Percentiles rank a stretch among this genome's conserved stretches.
Evolutionary conservation across 169 alveolate genomes (phyloP).

Genomic region (Perkinsus marinus): DNA sequence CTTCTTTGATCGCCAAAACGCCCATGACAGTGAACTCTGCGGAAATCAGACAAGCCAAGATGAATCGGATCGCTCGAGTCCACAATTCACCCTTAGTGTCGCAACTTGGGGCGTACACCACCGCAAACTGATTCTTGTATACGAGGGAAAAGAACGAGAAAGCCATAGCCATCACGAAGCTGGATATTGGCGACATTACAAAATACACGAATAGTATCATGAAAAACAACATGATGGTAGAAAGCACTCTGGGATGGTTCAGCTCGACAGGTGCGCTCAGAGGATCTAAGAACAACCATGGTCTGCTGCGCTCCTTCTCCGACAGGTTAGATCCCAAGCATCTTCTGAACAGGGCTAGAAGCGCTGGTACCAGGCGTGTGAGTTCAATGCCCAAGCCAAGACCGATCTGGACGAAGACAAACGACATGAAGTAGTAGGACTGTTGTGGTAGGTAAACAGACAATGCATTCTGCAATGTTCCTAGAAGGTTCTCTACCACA

Average conservation of each 20-base stretch:
- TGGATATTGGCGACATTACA: not conserved
- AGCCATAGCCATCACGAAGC: not conserved
- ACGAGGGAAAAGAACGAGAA: not conserved
- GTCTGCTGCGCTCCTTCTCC: not conserved
- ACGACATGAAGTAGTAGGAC: not conserved
- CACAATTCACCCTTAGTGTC: not conserved
- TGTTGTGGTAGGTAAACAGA: not conserved
- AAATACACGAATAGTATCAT: not conserved
- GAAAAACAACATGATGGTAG: not conserved
- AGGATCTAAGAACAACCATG: not conserved
- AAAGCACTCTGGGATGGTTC: not conserved
- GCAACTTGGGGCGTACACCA: not conserved
- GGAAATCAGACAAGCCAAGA: not conserved
- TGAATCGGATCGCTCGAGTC: not conserved
- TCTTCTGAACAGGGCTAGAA: not conserved
- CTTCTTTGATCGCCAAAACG: not conserved
- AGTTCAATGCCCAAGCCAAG: not conserved
- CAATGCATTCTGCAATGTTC: not conserved
- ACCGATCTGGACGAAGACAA: not conserved
- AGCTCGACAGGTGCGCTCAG: not conserved
- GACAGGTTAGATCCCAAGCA: not conserved
- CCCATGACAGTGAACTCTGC: not conserved
- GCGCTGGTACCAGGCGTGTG: not conserved
- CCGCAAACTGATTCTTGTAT: not conserved
- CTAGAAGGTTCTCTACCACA: not conserved